Evolutionary conservation across 139 green algal species (phyloP), one percentile per base, ranked within the genome.

Genomic region (Chlorella sorokiniana): DNA sequence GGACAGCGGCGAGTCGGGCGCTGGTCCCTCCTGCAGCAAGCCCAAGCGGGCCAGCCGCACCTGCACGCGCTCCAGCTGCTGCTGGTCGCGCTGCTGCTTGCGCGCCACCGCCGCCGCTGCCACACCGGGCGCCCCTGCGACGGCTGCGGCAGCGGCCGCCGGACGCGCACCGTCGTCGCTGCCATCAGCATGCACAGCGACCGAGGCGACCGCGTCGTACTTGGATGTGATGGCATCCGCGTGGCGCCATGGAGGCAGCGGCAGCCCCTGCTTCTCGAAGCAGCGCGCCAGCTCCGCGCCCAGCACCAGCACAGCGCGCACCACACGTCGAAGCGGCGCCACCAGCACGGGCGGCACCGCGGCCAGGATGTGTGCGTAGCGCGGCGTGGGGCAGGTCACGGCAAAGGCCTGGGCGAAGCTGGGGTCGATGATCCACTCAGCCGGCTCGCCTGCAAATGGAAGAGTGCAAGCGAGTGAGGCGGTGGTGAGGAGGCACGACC

Each of bases 201-300:
- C 42, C 27, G 69, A 72, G 65, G 7, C 37, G 52, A 25, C 77
- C 20, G 54, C 41, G 31, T 80, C 65, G n/a, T 72, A 84, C 14
- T 31, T 27, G 33, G 45, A 68, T 31, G 76, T 27, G 31, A 84
- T 42, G 3, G 64, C 71, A 11, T 81, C 61, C 23, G 41, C 61
- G 44, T 61, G 65, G 69, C 79, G 79, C 79, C 79, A 84, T 41
- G 79, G 79, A 9, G 79, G 64, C 69, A 84, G 79, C 31, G 79
- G 64, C 52, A 85, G 14, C 7, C 51, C 74, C 10, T 33, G 35
- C 33, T 9, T 37, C 38, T 83, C 31, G 27, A 85, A 85, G 52
- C 52, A 61, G 63, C 70, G 52, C 16, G 67, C 62, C 81, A 85
- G 27, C 81, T 85, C 71, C 20, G 25, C n/a, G 14, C 37, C 70